These are phyloP conservation scores for Batrachochytrium dendrobatidis DNA, from an alignment of 371 early-diverging fungal species.

Conservation along the genomic window DNA sequence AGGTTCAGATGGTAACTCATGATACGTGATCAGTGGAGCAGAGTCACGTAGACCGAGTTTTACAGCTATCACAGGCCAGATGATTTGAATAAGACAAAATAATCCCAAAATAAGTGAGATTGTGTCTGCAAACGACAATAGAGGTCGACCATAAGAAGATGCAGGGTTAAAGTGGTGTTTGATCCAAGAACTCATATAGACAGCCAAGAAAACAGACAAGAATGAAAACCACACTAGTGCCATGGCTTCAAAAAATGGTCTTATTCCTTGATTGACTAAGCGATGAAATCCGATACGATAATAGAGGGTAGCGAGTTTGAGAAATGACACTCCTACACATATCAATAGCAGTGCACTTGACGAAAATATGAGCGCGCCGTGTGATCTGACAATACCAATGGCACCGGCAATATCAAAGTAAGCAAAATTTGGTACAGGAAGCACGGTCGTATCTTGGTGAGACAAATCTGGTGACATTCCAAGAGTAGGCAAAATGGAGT, in stretches of 20 bases:
- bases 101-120: slow-evolving; percentile 10
- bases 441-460: background rate
- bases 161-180: slow-evolving; percentile 23
- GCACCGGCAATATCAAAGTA: slow-evolving; percentile 22
- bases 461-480: background rate
- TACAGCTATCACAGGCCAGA: slow-evolving; percentile 27
- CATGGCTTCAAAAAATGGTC: slow-evolving; percentile 21
- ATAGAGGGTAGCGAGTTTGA: slow-evolving; percentile 12
- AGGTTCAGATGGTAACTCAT: background rate
- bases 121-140: slow-evolving; percentile 22
- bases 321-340: background rate
- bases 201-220: slow-evolving; percentile 1
- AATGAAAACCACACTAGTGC: slow-evolving; percentile 13
- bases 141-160: slow-evolving; percentile 28
- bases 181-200: slow-evolving; percentile 11
- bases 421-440: slow-evolving; percentile 20
- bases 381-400: slow-evolving; percentile 7
- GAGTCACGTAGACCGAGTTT: slow-evolving; percentile 12
- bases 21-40: background rate
- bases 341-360: slow-evolving; percentile 12
- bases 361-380: background rate
- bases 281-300: slow-evolving; percentile 9
- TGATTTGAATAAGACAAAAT: slow-evolving; percentile 13
- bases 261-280: slow-evolving; percentile 9
- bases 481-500: background rate